Evolutionary conservation across 441 rosid genomes (phyloP).

Genomic region (Adansonia rubrostipa): DNA sequence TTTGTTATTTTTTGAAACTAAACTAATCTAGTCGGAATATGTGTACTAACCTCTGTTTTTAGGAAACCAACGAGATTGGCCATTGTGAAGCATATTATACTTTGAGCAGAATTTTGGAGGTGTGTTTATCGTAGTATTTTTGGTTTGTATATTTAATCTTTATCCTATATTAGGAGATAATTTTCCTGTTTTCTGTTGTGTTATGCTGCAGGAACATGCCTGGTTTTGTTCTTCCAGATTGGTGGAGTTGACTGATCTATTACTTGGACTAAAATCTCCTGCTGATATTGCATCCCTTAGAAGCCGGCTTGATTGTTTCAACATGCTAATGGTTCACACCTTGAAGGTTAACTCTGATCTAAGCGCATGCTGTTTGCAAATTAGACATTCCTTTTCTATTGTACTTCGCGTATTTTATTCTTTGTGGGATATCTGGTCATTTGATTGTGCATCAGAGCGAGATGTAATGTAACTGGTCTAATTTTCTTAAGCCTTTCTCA

Average conservation of each 20-base stretch:
- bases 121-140: conserved; percentile 32
- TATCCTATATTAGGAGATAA: conserved; percentile 20
- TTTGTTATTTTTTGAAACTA: conserved; percentile 12
- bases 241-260: conserved; percentile 70
- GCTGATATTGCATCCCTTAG: conserved; percentile 52
- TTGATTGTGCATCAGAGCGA: not conserved
- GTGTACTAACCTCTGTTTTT: conserved; percentile 33
- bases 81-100: conserved; percentile 72
- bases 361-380: conserved; percentile 20
- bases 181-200: conserved; percentile 26
- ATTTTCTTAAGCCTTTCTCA: not conserved
- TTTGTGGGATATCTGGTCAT: not conserved
- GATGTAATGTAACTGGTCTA: not conserved
- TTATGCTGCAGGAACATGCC: conserved; percentile 66
- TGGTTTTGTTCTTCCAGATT: conserved; percentile 74
- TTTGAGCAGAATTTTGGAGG: conserved; percentile 78
- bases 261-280: conserved; percentile 64
- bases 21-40: conserved; percentile 22
- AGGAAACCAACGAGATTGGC: conserved; percentile 58
- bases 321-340: conserved; percentile 61
- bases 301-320: conserved; percentile 79
- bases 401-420: not conserved
- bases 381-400: conserved; percentile 20
- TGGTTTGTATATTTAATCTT: conserved; percentile 3
- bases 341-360: conserved; percentile 57